These are phyloP conservation scores for Vitis cinerea DNA, from an alignment of 164 flowering plant species.

Conservation along the genomic window DNA sequence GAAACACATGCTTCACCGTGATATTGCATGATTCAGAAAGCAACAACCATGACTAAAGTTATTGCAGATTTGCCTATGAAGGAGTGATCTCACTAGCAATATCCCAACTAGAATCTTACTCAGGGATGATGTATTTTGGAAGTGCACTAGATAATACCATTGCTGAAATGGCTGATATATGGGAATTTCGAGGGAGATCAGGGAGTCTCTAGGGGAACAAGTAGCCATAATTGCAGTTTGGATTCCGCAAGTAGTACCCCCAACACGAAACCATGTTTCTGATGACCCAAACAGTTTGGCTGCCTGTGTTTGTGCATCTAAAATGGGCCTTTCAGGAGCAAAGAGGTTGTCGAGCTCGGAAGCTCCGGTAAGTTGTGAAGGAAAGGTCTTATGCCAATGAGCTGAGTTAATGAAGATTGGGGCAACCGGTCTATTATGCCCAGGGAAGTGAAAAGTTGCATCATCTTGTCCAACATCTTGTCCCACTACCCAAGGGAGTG, in stretches of 20 bases:
- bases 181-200: conserved; percentile 42
- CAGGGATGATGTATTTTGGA: conserved; percentile 38
- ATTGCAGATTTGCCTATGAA: conserved; percentile 20
- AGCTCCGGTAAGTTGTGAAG: conserved; percentile 41
- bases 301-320: conserved; percentile 36
- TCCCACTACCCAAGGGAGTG: no score
- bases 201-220: conserved; percentile 37
- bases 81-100: conserved; percentile 33
- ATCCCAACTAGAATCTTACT: conserved; percentile 32
- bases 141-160: conserved; percentile 41
- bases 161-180: conserved; percentile 37
- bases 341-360: conserved; percentile 41
- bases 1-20: no score
- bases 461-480: no score
- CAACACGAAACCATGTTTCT: conserved; percentile 49
- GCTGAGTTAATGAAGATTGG: conserved; percentile 31
- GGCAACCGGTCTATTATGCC: conserved; percentile 78
- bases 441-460: conserved; percentile 56
- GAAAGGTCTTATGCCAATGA: conserved; percentile 35
- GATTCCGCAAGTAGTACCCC: conserved; percentile 43
- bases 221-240: conserved; percentile 45
- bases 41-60: not conserved
- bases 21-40: no score
- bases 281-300: conserved; percentile 38
- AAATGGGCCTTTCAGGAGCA: conserved; percentile 37